Evolutionary conservation across 306 rosid species (phyloP), one percentile per base, ranked within the genome.

Genomic region (Lathyrus sativus): DNA sequence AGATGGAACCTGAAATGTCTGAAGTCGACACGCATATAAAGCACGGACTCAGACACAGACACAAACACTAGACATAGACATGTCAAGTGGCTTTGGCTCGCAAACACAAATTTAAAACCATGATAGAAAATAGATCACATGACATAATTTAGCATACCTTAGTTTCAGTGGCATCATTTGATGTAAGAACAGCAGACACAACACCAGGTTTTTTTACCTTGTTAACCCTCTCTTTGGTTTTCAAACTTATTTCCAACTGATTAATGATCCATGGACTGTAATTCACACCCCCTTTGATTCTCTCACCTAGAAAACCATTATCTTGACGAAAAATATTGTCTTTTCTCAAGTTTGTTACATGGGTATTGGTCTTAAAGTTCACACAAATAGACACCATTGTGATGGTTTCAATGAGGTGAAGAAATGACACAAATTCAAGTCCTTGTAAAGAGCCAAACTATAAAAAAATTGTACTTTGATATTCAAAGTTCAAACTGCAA

Each of bases 361-460:
- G 82, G 70, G 79, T 17, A 65, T 69, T 80, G 54, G 85, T 39
- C 66, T 68, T 86, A 77, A 78, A 74, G 51, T 77, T 56, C 74
- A 75, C 80, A 78, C 85, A 86, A 63, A 83, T 75, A 53, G 88
- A 85, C 78, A 79, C 87, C 98, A 92, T 92, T 78, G 28, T 58
- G 70, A 59, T 70, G 72, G 43, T 46, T 35, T 35, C 39, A 35
- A 35, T 7, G 39, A 9, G 7, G 39, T 35, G 39, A 35, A 35
- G 9, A 35, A 35, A 35, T 35, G 39, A 0, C 75, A 77, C 74
- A 58, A 11, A 12, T 50, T 37, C 79, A 65, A 55, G 49, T 71
- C 10, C 62, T 62, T 70, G 37, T 46, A 58, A 17, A 48, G 55
- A 37, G 41, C 28, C 43, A 68, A 71, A 79, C 39, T 65, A 76